A percentile compares a stretch with the other conserved stretches of the same genome.
Evolutionary conservation across 768 basidiomycete genomes (phyloP).

Genomic region (Amanita muscaria): DNA sequence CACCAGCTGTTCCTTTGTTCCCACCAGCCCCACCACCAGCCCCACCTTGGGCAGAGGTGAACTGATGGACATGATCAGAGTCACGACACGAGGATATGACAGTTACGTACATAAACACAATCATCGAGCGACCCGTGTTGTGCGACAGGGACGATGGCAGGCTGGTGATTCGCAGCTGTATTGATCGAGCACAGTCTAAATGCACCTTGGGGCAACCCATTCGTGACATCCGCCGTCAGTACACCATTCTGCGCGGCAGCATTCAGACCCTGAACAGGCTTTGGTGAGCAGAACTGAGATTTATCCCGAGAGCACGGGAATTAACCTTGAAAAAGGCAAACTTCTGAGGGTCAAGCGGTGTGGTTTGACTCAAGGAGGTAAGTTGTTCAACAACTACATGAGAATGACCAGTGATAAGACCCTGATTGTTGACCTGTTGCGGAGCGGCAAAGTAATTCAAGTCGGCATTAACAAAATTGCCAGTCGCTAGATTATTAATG

Average conservation of each 20-base stretch:
- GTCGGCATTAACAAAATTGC: slow-evolving; percentile 42
- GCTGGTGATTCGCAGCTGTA: slow-evolving; percentile 49
- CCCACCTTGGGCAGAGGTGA: slow-evolving; percentile 22
- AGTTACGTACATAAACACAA: slow-evolving; percentile 41
- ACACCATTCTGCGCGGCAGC: slow-evolving; percentile 36
- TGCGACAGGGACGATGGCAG: slow-evolving; percentile 46
- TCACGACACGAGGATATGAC: slow-evolving; percentile 1
- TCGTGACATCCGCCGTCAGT: slow-evolving; percentile 40
- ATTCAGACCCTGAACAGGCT: slow-evolving; percentile 42
- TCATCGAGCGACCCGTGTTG: slow-evolving; percentile 58
- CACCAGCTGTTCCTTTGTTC: slow-evolving; percentile 11
- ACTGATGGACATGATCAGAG: slow-evolving; percentile 16
- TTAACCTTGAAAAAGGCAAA: slow-evolving; percentile 45
- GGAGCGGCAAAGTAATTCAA: slow-evolving; percentile 43
- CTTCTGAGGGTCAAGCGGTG: slow-evolving; percentile 33
- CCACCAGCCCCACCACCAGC: too few relatives aligned
- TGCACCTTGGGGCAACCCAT: slow-evolving; percentile 46
- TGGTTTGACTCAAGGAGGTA: slow-evolving; percentile 30
- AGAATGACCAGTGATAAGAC: slow-evolving; percentile 40
- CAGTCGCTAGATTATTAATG: slow-evolving; percentile 32
- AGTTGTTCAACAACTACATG: slow-evolving; percentile 47
- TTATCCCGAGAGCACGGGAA: background rate
- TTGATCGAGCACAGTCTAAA: slow-evolving; percentile 57
- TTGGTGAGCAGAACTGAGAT: slow-evolving; percentile 18
- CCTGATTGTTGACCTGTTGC: slow-evolving; percentile 37